phyloP scores from a whole-genome alignment of 2,329 filamentous ascomycete genomes.

The Pyricularia sp. region DNA sequence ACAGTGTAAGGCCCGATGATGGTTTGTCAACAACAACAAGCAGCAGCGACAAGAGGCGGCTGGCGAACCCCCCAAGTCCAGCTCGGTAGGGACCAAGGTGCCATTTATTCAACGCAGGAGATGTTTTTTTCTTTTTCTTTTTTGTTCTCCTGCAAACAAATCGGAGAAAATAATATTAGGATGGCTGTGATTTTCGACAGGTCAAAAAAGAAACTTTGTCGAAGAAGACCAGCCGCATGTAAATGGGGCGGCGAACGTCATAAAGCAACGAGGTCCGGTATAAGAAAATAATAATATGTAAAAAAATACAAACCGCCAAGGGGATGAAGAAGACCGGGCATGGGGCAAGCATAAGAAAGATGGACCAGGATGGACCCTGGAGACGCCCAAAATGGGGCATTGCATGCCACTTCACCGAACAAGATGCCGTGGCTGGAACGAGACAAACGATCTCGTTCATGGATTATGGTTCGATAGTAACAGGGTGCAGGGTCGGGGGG shows the following conservation, averaged over 20 bases:
- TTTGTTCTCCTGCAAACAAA: neutral
- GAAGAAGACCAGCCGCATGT: neutral
- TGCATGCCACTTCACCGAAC: neutral
- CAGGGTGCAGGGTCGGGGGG: neutral
- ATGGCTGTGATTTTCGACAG: neutral
- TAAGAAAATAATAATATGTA: neutral
- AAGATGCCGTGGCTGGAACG: neutral
- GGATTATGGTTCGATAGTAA: neutral
- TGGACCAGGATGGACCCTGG: neutral
- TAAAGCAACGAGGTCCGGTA: neutral
- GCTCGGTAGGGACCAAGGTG: neutral
- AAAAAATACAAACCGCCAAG: neutral
- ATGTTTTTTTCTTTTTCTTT: neutral
- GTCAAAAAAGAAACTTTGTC: neutral
- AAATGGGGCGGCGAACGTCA: neutral
- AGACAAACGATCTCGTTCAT: neutral
- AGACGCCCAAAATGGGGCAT: neutral
- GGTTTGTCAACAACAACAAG: neutral
- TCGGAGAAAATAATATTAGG: neutral
- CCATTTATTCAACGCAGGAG: neutral
- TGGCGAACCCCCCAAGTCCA: slow-evolving; percentile 4
- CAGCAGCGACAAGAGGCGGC: neutral
- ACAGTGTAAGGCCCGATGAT: neutral
- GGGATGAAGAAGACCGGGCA: neutral
- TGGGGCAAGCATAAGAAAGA: neutral